Evolutionary conservation across 139 green algal species (phyloP), one percentile per base, ranked within the genome.

Genomic region (Micractinium sp.): DNA sequence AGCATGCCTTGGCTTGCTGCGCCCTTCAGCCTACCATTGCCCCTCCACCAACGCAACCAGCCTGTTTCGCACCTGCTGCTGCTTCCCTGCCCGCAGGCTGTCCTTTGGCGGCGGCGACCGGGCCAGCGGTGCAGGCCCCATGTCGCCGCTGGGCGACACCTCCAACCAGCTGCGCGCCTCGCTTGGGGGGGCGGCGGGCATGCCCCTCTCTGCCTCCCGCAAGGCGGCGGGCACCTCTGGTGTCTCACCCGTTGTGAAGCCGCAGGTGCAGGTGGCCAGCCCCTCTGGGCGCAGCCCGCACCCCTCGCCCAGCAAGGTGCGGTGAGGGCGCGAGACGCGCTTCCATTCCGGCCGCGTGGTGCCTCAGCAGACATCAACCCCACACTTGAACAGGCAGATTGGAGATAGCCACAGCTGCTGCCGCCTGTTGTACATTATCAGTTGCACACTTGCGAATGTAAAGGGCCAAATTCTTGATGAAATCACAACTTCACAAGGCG

Each of bases 191-290:
- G 47, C 47, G 9, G 47, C 33, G 33, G 74, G 74, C 74, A 22
- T 12, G 33, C 15, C 74, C 33, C 41, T 67, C 41, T 13, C 78
- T 33, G 74, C 74, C 74, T 14, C 14, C 16, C 74, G 63, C 63
- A 71, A 71, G 63, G 63, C 63, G 4, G 14, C 63, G 63, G 20
- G 20, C 63, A 3, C 63, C 20, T 19, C 80, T 13, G 25, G 35
- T 9, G 15, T n/a, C 13, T 85, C 80, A 0, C 80, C 80, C 20
- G 31, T 9, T 56, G 63, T 71, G 56, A 87, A 87, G 83, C 83
- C 63, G 38, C 66, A 56, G 56, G 60, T 87, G 63, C 66, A 87
- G 36, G 83, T 87, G 67, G 12, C 83, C 38, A 87, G 83, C 83
- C 83, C 83, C 27, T 74, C 83, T 38, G 83, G 83, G 0, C 83